A percentile compares a stretch with the other conserved stretches of the same genome.
These are phyloP conservation scores for Hortaea sp. DNA, from an alignment of 2,329 filamentous ascomycete species.

Conservation along the genomic window DNA sequence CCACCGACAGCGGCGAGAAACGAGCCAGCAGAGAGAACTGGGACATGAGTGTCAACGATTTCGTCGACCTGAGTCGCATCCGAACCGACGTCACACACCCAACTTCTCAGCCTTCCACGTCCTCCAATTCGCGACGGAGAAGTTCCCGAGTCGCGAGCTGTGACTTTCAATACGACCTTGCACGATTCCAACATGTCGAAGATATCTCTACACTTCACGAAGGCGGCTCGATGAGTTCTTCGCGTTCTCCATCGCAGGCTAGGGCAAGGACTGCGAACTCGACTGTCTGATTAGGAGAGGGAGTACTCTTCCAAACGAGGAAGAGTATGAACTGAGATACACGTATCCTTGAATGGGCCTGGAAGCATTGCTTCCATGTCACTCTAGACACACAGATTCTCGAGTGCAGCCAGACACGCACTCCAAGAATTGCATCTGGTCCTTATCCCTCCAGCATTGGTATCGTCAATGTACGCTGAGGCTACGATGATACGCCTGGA, in stretches of 20 bases:
- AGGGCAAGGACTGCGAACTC: background rate
- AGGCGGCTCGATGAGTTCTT: background rate
- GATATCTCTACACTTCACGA: conserved; percentile 5
- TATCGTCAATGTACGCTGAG: too few relatives aligned
- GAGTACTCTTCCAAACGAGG: too few relatives aligned
- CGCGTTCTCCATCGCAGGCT: background rate
- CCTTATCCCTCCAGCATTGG: too few relatives aligned
- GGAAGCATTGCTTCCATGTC: too few relatives aligned
- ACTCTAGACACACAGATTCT: too few relatives aligned
- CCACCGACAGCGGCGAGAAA: conserved; percentile 2
- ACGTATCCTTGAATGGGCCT: too few relatives aligned
- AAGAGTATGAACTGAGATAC: too few relatives aligned
- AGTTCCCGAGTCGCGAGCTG: background rate
- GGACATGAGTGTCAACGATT: conserved; percentile 5
- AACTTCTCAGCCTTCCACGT: background rate
- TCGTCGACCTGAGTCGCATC: conserved; percentile 7
- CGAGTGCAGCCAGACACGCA: too few relatives aligned
- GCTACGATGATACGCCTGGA: too few relatives aligned
- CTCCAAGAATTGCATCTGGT: too few relatives aligned
- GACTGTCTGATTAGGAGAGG: background rate
- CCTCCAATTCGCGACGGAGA: background rate
- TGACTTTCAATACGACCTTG: conserved; percentile 6
- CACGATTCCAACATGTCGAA: conserved; percentile 10
- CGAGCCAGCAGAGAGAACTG: conserved; percentile 1
- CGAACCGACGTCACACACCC: conserved; percentile 3